Conservation (phyloP, 208 protist genomes). For the Endotrypanum monterogeii region DNA sequence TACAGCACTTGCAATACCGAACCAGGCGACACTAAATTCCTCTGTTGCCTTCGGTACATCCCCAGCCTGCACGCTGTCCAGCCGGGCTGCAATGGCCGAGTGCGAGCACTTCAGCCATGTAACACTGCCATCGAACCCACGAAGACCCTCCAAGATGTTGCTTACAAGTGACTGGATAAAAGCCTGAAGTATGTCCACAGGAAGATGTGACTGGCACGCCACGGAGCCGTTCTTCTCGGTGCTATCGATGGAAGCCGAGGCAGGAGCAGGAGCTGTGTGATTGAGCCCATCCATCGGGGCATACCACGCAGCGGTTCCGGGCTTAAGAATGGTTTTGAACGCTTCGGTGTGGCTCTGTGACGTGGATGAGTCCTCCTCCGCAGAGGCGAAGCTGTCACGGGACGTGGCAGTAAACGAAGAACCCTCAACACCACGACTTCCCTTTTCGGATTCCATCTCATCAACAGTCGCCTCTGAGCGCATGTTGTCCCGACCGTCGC, state of each 20-base stretch:
- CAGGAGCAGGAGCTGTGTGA: not conserved
- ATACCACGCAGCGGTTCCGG: constrained; percentile 10
- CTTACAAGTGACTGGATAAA: constrained; percentile 22
- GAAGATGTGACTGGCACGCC: constrained; percentile 6
- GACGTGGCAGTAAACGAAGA: constrained; percentile 5
- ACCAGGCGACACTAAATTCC: constrained; percentile 46
- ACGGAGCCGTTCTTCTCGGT: constrained; percentile 1
- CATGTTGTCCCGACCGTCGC: not conserved
- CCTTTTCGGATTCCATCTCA: constrained; percentile 1
- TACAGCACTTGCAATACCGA: constrained; percentile 37
- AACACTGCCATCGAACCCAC: constrained; percentile 32
- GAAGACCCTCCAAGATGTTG: constrained; percentile 29
- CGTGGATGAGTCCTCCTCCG: constrained; percentile 3
- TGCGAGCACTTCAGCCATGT: constrained; percentile 32
- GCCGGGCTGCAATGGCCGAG: constrained; percentile 17
- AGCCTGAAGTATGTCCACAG: constrained; percentile 12
- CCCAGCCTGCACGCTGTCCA: constrained; percentile 16
- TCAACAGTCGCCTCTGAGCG: not conserved
- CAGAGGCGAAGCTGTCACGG: constrained; percentile 12
- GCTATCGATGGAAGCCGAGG: constrained; percentile 1
- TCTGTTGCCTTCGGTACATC: constrained; percentile 25
- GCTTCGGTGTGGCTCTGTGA: not conserved
- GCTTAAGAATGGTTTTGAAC: constrained; percentile 2
- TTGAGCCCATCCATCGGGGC: not conserved
- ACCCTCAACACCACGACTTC: not conserved